phyloP scores from a whole-genome alignment of 306 rosid genomes.

The Prunus mira region DNA sequence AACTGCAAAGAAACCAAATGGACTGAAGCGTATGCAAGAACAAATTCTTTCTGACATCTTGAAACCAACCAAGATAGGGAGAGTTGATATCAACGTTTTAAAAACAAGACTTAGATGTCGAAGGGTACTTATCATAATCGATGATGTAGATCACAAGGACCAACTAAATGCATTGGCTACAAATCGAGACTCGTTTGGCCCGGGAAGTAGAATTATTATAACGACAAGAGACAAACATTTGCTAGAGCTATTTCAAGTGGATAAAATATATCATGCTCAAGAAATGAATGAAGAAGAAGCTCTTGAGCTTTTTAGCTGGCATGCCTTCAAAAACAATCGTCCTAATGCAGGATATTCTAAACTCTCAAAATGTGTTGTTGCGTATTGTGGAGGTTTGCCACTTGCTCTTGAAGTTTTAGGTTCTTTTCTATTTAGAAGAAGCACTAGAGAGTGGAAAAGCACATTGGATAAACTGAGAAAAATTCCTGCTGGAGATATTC shows the following conservation, averaged over 20 bases:
- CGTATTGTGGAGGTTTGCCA: conserved; percentile 38
- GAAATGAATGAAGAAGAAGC: conserved; percentile 11
- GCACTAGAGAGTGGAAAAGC: conserved; percentile 19
- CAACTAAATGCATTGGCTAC: conserved; percentile 11
- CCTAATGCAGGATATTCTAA: not conserved
- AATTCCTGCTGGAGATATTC: conserved; percentile 24
- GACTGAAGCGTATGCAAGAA: conserved; percentile 10
- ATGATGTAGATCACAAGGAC: not conserved
- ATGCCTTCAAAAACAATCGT: conserved; percentile 19
- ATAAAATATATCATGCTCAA: not conserved
- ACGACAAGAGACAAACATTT: conserved; percentile 23
- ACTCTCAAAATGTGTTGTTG: not conserved
- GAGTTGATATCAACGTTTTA: not conserved
- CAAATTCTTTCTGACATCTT: conserved; percentile 14
- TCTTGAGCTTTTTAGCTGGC: conserved; percentile 23
- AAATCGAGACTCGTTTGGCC: conserved; percentile 1
- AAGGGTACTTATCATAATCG: conserved; percentile 16
- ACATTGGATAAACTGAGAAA: conserved; percentile 17
- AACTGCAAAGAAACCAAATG: not conserved
- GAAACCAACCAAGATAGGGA: not conserved
- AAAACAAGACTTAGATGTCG: not conserved
- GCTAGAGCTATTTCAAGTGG: not conserved
- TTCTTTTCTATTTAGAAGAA: conserved; percentile 25
- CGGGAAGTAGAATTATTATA: conserved; percentile 22
- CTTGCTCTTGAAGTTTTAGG: conserved; percentile 42